phyloP scores from a whole-genome alignment of 164 flowering plant genomes.

The Macadamia tetraphylla region DNA sequence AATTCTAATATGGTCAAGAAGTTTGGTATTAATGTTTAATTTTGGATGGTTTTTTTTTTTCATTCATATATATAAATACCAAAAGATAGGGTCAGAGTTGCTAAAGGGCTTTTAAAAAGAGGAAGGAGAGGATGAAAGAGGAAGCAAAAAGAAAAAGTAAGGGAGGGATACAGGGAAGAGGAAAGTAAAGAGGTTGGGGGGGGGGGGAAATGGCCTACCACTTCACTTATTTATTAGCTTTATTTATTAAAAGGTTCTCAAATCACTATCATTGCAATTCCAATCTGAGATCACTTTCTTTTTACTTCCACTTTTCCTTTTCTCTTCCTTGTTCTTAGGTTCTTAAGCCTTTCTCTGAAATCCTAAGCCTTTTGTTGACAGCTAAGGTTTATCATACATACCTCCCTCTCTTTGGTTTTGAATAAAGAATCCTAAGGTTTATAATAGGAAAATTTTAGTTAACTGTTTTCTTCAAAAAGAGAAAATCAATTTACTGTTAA shows the following conservation, averaged over 20 bases:
- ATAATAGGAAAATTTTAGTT: too few relatives aligned
- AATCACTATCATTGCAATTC: conserved; percentile 1
- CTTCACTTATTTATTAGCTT: neutral
- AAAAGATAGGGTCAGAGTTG: neutral
- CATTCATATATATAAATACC: neutral
- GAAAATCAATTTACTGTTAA: too few relatives aligned
- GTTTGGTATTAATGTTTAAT: neutral
- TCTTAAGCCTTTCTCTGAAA: too few relatives aligned
- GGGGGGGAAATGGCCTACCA: neutral
- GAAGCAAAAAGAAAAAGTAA: neutral
- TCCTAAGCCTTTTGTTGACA: neutral
- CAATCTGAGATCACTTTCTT: neutral
- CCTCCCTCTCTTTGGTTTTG: neutral
- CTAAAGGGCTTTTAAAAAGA: neutral
- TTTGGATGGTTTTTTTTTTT: neutral
- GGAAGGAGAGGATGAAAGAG: neutral
- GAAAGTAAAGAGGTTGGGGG: neutral
- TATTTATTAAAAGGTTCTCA: neutral
- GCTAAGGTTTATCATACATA: neutral
- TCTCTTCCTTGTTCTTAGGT: too few relatives aligned
- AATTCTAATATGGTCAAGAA: neutral
- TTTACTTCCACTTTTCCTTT: neutral
- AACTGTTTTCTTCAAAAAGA: too few relatives aligned
- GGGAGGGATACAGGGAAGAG: neutral
- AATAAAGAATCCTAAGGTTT: neutral